Conservation (phyloP, 345 rosid genomes). For the Populus nigra region DNA sequence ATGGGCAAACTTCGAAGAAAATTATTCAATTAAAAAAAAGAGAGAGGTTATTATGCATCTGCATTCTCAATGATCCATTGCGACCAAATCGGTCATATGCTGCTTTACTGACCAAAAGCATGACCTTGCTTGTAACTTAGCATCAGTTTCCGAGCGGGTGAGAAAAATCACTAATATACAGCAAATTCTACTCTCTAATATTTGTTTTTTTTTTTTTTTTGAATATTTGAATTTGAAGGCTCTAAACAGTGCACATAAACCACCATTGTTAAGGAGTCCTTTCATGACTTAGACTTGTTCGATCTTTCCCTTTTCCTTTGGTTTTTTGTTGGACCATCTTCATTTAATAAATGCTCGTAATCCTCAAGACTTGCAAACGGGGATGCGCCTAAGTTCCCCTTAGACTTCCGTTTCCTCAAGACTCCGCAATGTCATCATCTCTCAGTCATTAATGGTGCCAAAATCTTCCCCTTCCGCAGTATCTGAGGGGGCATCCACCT, state of each 20-base stretch:
- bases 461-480: constrained; percentile 45
- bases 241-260: too few species aligned
- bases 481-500: constrained; percentile 46
- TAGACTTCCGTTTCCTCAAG: constrained; percentile 34
- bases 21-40: too few species aligned
- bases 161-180: too few species aligned
- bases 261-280: constrained; percentile 3
- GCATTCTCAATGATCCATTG: too few species aligned
- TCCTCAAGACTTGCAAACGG: constrained; percentile 88
- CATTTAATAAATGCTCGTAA: constrained; percentile 65
- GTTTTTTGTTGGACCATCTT: constrained; percentile 31
- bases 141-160: too few species aligned
- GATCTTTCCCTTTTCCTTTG: constrained; percentile 21
- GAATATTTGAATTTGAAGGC: too few species aligned
- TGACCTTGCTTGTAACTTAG: background rate
- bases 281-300: constrained; percentile 32
- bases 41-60: too few species aligned
- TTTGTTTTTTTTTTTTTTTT: too few species aligned
- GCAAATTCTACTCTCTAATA: too few species aligned
- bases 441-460: background rate
- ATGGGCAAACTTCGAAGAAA: too few species aligned
- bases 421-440: background rate
- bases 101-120: background rate
- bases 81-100: too few species aligned
- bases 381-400: constrained; percentile 46